Conservation (phyloP, 106 monocot species). For the Amphibolis antarctica region DNA sequence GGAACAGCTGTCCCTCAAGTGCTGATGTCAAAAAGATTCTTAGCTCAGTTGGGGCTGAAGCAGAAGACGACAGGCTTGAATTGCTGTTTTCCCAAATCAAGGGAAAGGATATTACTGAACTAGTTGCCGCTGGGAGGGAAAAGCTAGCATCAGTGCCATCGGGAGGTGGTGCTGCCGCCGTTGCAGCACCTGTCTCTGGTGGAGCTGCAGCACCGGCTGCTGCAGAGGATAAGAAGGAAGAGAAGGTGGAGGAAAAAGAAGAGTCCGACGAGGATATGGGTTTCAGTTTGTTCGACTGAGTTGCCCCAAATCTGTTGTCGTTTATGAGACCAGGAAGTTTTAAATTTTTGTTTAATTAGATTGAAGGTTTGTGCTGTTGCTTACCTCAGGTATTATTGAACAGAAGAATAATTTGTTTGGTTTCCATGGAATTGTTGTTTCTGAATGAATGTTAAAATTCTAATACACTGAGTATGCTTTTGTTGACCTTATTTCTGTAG, state of each 20-base stretch:
- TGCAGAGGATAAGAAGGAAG: conserved; percentile 9
- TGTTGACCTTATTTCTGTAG: too few species aligned
- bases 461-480: too few species aligned
- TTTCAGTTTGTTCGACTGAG: conserved; percentile 3
- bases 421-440: too few species aligned
- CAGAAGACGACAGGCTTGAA: conserved; percentile 11
- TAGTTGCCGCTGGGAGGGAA: conserved; percentile 14
- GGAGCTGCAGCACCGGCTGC: conserved; percentile 6
- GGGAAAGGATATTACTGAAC: conserved; percentile 14
- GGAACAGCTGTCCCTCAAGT: conserved; percentile 3
- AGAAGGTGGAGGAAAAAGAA: conserved; percentile 11
- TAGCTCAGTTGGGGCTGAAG: conserved; percentile 16
- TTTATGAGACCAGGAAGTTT: background rate
- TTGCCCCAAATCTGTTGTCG: background rate
- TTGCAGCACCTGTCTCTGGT: background rate
- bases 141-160: conserved; percentile 13
- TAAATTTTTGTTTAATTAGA: background rate
- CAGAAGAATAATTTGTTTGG: too few species aligned
- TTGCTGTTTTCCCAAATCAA: conserved; percentile 9
- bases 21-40: conserved; percentile 4
- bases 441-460: too few species aligned
- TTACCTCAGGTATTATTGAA: too few species aligned
- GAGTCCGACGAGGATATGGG: conserved; percentile 13
- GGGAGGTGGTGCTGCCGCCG: conserved; percentile 6
- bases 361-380: too few species aligned